phyloP scores from a whole-genome alignment of 192 early-diverging fungal genomes.

The Coemansia sp. region DNA sequence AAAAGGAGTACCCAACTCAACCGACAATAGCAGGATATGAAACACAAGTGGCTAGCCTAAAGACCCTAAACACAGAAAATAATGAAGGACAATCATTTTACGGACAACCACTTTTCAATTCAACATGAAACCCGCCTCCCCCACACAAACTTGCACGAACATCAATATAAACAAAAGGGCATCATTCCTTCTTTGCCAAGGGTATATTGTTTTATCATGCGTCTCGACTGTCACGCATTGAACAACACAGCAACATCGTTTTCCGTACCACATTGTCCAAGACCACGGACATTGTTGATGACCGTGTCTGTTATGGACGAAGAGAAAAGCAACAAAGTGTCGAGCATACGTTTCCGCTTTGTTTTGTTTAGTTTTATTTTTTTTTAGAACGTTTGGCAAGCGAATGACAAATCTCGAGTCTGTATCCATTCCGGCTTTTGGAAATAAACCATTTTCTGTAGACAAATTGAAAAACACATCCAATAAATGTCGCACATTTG shows the following conservation, averaged over 20 bases:
- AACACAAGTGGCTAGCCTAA: neutral
- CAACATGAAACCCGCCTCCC: conserved; percentile 7
- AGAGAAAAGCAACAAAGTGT: neutral
- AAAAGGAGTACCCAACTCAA: neutral
- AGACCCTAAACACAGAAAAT: neutral
- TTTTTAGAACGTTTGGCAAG: neutral
- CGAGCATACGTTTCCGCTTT: neutral
- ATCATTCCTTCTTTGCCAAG: neutral
- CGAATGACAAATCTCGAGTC: neutral
- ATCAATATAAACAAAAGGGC: neutral
- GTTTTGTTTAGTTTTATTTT: neutral
- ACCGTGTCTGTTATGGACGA: conserved; percentile 11
- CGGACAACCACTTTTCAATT: neutral
- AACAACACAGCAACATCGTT: neutral
- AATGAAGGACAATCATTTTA: neutral
- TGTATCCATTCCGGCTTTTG: neutral
- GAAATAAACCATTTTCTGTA: neutral
- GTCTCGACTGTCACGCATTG: neutral
- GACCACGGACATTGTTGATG: neutral
- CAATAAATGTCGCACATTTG: neutral
- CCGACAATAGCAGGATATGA: neutral
- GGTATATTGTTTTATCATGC: neutral
- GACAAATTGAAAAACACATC: neutral
- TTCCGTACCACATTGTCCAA: neutral
- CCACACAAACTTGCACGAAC: conserved; percentile 3